Evolutionary conservation across 2,329 filamentous ascomycete genomes (phyloP), one percentile per base, ranked within the genome.

Genomic region (Fusarium cicatricum): DNA sequence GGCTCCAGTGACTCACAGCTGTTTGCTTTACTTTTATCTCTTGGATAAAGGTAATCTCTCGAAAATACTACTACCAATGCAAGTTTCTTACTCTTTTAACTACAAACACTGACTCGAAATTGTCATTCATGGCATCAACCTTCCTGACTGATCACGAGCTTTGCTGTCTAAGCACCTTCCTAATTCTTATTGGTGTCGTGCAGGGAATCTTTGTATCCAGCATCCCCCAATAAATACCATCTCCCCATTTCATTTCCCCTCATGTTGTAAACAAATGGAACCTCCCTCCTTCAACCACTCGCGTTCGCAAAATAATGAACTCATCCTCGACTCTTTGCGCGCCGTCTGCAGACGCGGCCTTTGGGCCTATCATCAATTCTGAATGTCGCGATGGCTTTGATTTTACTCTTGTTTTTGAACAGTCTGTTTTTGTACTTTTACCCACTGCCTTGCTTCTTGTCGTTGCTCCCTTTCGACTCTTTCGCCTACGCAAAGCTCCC

Each of bases 371-470:
- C 9, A 50, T 71, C 19, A 52, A 41, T 15, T 37, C 54, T 11
- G 43, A 58, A 37, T 76, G 77, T 15, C 75, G 77, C 16, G 71
- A 76, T 33, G 69, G 77, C 14, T 80, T 80, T 49, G 83, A 85
- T 66, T 79, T 83, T 40, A 80, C 78, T 3, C 68, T 85, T 12
- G 75, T 79, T n/a, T 74, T 85, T 40, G 73, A 77, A 55, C 72
- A 76, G 19, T 71, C 68, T 26, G 61, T 76, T 40, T 68, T 77
- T 33, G 63, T 70, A 31, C 65, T 73, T 9, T 56, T 65, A 2
- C 75, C 74, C 2, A 70, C 71, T 9, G 63, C 62, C 12, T 33
- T 72, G 31, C 60, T 76, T 9, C 44, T 77, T 5, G 19, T 75
- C 9, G 58, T 62, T 5, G 72, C 64, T 1, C 74, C 74, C 0